These are phyloP conservation scores for Polygonum aviculare DNA, from an alignment of 148 eudicot species.

Conservation along the genomic window DNA sequence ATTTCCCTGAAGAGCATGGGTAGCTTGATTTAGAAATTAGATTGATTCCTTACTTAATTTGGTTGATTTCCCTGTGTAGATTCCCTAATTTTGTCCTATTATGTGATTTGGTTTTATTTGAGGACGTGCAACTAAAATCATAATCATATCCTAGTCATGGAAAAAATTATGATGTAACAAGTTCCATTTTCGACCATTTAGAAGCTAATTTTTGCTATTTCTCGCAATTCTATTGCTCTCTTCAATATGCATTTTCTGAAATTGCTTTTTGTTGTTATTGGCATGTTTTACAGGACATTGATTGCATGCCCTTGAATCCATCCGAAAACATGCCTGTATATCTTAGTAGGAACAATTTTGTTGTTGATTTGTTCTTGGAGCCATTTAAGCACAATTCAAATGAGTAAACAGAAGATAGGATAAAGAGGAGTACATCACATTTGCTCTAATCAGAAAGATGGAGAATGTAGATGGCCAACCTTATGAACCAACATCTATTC, in stretches of 20 bases:
- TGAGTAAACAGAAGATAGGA: constrained; percentile 38
- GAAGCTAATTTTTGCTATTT: background rate
- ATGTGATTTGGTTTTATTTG: background rate
- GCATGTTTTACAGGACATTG: constrained; percentile 57
- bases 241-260: background rate
- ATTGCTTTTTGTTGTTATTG: background rate
- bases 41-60: no score
- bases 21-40: no score
- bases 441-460: constrained; percentile 32
- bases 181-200: background rate
- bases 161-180: background rate
- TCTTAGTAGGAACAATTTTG: constrained; percentile 35
- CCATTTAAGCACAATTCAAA: constrained; percentile 43
- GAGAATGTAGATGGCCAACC: constrained; percentile 30
- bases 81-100: no score
- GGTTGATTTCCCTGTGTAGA: no score
- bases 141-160: background rate
- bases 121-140: background rate
- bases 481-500: constrained; percentile 37
- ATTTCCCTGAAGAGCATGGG: no score
- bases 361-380: constrained; percentile 53
- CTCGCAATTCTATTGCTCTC: background rate
- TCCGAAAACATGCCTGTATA: constrained; percentile 75
- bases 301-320: constrained; percentile 90
- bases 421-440: constrained; percentile 28